Conservation (phyloP, 495 filamentous ascomycete species). For the Penicillium steckii region DNA sequence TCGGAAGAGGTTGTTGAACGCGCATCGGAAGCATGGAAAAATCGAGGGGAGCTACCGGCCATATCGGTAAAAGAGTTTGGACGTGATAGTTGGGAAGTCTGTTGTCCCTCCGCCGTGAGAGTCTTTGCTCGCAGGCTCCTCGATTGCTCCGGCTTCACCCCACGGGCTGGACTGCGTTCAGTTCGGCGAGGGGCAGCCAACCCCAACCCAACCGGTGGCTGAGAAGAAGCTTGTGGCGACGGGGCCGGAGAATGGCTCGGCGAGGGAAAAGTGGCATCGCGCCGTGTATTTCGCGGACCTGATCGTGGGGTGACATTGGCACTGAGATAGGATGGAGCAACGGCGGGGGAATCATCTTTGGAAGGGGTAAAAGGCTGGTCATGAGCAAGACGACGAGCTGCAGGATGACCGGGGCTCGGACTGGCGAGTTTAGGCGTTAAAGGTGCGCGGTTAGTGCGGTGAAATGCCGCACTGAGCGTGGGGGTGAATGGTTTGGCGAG, state of each 20-base stretch:
- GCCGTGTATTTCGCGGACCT: conserved; percentile 61
- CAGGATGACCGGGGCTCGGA: conserved; percentile 30
- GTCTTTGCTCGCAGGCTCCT: conserved; percentile 37
- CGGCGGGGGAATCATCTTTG: conserved; percentile 39
- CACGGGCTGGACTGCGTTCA: conserved; percentile 42
- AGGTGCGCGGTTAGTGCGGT: conserved; percentile 39
- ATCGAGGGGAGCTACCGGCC: conserved; percentile 51
- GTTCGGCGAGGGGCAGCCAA: conserved; percentile 29
- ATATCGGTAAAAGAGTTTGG: conserved; percentile 34
- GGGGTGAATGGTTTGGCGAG: conserved; percentile 50
- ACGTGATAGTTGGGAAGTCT: conserved; percentile 26
- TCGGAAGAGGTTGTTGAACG: conserved; percentile 12
- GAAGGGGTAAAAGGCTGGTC: conserved; percentile 32
- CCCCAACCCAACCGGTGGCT: conserved; percentile 27
- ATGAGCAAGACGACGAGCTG: conserved; percentile 37
- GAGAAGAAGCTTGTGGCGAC: conserved; percentile 36
- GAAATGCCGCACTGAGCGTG: conserved; percentile 46
- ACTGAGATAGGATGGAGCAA: conserved; percentile 56
- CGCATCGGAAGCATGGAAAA: conserved; percentile 64
- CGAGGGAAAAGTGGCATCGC: conserved; percentile 61
- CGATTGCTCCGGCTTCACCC: conserved; percentile 30
- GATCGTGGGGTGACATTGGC: conserved; percentile 73
- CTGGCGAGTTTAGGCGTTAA: conserved; percentile 52
- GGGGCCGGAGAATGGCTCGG: conserved; percentile 51
- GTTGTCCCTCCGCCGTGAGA: conserved; percentile 29